Evolutionary conservation across 2,329 filamentous ascomycete genomes (phyloP), one percentile per base, ranked within the genome.

Genomic region (Rhynchosporium graminicola): DNA sequence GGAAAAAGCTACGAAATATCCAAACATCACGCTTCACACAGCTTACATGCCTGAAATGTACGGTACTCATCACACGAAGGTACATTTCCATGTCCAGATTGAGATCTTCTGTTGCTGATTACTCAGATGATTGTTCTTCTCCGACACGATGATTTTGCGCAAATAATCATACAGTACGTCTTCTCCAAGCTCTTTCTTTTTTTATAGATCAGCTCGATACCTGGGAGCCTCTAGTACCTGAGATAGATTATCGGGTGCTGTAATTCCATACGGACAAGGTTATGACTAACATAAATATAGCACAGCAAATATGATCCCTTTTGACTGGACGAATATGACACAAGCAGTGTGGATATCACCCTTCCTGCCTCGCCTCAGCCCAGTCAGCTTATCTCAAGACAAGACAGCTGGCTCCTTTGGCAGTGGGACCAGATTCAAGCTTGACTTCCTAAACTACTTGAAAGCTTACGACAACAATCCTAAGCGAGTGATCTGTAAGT

Each of bases 241-340:
- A 20, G 20, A 20, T 20, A 20, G 20, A 20, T 20, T 20, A 20
- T 20, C 20, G 20, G 20, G 20, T 28, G 10, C 29, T 13, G 12
- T 48, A 8, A 10, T 31, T 26, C 6, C 28, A 31, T 20, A 31
- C 12, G 5, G 9, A 13, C 3, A 29, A 4, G 4, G 20, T 3
- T 8, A 52, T 9, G 9, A 9, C 33, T 52, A 26, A 52, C n/a
- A 8, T 38, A 4, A 38, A 2, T 29, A 4, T 42, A 54, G 51
- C 69, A 97, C 92, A 0, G 91, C 92, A 20, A 97, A 97, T 69
- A 92, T 96, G 88, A 94, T 96, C n/a, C 72, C 82, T 3, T 86
- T 87, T 60, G 92, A 97, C 74, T 97, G 92, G 92, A 83, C 80
- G 1, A 95, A 95, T 69, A 90, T 96, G 89, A 90, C 87, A 0